Base-by-base conservation (phyloP, 1,284 basidiomycete species). In the Pterula multifida region DNA sequence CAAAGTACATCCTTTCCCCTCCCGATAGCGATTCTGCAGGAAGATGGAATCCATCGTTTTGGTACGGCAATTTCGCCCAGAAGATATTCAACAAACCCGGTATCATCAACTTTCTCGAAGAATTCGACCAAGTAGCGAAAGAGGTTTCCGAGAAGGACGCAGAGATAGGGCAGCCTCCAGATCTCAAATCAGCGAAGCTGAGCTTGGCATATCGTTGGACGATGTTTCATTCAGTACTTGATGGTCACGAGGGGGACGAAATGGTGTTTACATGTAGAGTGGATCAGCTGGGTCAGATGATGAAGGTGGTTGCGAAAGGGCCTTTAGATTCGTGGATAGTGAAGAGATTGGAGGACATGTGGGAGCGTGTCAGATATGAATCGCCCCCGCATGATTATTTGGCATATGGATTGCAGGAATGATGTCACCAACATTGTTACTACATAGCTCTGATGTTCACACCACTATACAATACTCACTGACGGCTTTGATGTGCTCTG, bases 161-260 rank as follows among this genome's bases (percentile, higher is more conserved):
- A 4, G 39, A 17, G 9, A 4, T 9, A n/a, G 9, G 4, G 9
- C 4, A n/a, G 9, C 6, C 6, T 4, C 13, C 17, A 6, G 39
- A 42, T n/a, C 9, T 42, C 9, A 42, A 42, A 17, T 6, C 4
- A 9, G 17, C 21, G 39, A 42, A 42, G 39, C 9, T 42, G 39
- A 42, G 17, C 17, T 42, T 42, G 39, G 39, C 39, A 4, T 42
- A 42, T 22, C 39, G 39, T 17, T 42, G 39, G 39, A 17, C 17
- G 39, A 42, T 42, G 39, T 42, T 42, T 42, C 39, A 42, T 42
- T 42, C 39, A 22, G n/a, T 17, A 17, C 39, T 42, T 6, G 39
- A 42, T 22, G 39, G 39, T 6, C n/a, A 9, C 9, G 19, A 17
- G 17, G 39, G 39, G 6, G 39, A 42, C 21, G 39, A 42, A 17